A percentile compares a stretch with the other conserved stretches of the same genome.
phyloP scores from a whole-genome alignment of 495 filamentous ascomycete species.

The Cercophora samala region DNA sequence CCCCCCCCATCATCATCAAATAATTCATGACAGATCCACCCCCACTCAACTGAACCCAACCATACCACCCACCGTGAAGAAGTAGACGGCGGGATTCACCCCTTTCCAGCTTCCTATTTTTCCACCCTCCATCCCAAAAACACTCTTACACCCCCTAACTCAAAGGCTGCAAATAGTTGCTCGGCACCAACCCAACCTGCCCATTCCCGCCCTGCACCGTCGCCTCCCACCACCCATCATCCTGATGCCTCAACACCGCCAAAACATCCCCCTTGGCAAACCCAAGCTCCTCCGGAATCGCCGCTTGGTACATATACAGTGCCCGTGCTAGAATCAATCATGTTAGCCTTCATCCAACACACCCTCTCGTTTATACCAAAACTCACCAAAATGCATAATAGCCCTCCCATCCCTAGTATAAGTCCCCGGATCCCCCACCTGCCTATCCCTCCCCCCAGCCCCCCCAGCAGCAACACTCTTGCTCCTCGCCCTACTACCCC shows the following conservation, averaged over 20 bases:
- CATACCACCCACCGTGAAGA: neutral
- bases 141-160: conserved; percentile 35
- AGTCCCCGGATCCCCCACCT: conserved; percentile 64
- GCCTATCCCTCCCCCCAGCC: conserved; percentile 68
- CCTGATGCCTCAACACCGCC: conserved; percentile 85
- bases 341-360: conserved; percentile 10
- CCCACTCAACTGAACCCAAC: neutral
- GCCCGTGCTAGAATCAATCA: conserved; percentile 64
- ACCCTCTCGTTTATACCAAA: neutral
- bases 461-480: conserved; percentile 67
- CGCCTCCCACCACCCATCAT: conserved; percentile 99
- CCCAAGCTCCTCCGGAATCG: conserved; percentile 90
- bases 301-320: conserved; percentile 89
- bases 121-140: neutral
- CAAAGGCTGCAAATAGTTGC: conserved; percentile 85
- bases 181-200: conserved; percentile 82
- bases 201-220: conserved; percentile 75
- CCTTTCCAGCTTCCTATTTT: neutral
- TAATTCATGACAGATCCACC: neutral
- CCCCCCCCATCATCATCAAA: neutral
- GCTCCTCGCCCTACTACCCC: conserved; percentile 57
- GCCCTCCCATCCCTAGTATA: conserved; percentile 82
- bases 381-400: conserved; percentile 90
- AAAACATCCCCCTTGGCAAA: conserved; percentile 92
- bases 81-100: neutral